Conservation (phyloP, 371 early-diverging fungal genomes). For the Rhizopus arrhizus region DNA sequence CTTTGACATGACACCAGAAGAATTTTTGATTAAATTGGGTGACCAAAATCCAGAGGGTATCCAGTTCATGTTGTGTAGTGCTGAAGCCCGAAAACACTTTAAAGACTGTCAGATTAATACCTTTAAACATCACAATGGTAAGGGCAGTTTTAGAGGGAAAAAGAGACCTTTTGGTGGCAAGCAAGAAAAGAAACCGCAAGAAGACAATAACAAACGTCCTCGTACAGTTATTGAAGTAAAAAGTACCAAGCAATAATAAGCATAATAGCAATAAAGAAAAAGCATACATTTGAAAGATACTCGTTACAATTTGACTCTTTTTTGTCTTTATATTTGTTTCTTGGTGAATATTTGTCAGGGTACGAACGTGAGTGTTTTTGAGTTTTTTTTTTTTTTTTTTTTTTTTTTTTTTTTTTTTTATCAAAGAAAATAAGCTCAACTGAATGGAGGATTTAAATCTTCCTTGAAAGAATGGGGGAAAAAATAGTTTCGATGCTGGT, state of each 20-base stretch:
- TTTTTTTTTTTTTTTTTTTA: too few relatives aligned
- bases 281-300: not conserved
- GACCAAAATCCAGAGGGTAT: constrained; percentile 33
- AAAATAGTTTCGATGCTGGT: too few relatives aligned
- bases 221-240: constrained; percentile 15
- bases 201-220: constrained; percentile 22
- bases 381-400: not conserved
- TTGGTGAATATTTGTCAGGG: too few relatives aligned
- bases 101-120: constrained; percentile 22
- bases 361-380: too few relatives aligned
- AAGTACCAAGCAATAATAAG: not conserved
- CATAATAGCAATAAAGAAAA: not conserved
- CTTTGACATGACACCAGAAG: constrained; percentile 34
- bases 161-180: not conserved
- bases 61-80: constrained; percentile 18
- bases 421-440: too few relatives aligned
- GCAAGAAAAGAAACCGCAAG: not conserved
- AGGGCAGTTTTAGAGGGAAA: not conserved
- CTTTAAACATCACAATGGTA: not conserved
- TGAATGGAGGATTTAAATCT: too few relatives aligned
- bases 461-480: too few relatives aligned
- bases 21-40: constrained; percentile 31
- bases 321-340: too few relatives aligned
- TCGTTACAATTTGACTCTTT: too few relatives aligned
- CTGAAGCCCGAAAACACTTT: constrained; percentile 27